Conservation (phyloP, 768 basidiomycete genomes). For the Hypholoma sublateritium region DNA sequence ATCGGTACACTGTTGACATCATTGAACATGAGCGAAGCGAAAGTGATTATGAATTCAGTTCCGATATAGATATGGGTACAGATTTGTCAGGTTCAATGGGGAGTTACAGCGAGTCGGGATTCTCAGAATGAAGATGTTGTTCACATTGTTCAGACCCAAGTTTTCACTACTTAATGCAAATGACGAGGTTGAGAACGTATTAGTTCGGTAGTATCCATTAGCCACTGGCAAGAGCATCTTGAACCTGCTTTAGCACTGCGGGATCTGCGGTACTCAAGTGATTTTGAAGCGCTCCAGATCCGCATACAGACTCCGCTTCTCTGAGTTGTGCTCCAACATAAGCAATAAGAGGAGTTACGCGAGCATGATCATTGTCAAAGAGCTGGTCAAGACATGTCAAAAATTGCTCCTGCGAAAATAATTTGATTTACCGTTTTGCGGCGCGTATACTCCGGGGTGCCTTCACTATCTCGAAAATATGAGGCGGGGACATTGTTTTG, state of each 20-base stretch:
- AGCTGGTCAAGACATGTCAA: slow-evolving; percentile 44
- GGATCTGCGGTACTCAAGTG: slow-evolving; percentile 73
- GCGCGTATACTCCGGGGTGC: slow-evolving; percentile 75
- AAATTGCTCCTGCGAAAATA: slow-evolving; percentile 1
- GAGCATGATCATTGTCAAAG: slow-evolving; percentile 69
- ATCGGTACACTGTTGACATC: slow-evolving; percentile 52
- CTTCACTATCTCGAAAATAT: slow-evolving; percentile 65
- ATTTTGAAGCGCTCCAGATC: slow-evolving; percentile 56
- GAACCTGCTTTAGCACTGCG: slow-evolving; percentile 70
- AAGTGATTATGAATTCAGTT: slow-evolving; percentile 65
- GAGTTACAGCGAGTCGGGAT: slow-evolving; percentile 48
- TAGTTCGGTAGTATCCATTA: not conserved
- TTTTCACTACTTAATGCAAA: no score
- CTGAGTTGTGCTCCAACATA: slow-evolving; percentile 59
- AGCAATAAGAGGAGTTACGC: slow-evolving; percentile 60
- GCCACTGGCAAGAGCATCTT: slow-evolving; percentile 42
- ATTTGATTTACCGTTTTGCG: slow-evolving; percentile 57
- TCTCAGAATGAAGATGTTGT: slow-evolving; percentile 32
- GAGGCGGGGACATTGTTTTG: slow-evolving; percentile 53
- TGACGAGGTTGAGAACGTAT: no score
- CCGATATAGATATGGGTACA: slow-evolving; percentile 48
- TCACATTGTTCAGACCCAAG: not conserved
- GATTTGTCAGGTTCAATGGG: slow-evolving; percentile 58
- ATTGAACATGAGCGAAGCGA: slow-evolving; percentile 38
- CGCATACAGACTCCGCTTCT: slow-evolving; percentile 62